Conservation (phyloP, 2,329 filamentous ascomycete species). For the Aaosphaeria pasadenensis region DNA sequence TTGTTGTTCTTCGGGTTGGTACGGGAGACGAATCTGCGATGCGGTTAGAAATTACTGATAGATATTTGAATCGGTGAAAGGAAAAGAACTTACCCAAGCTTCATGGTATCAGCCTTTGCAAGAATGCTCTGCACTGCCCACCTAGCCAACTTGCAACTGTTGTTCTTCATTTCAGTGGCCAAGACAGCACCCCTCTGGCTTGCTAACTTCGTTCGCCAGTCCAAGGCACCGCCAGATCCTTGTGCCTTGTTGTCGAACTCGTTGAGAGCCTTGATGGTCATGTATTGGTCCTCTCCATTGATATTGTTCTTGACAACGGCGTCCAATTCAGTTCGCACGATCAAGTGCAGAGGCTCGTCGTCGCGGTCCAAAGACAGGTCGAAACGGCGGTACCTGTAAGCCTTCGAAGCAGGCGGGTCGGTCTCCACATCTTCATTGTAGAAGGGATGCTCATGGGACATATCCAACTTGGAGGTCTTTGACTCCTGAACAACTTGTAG, state of each 20-base stretch:
- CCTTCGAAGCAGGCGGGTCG: conserved; percentile 91
- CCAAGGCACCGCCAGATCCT: conserved; percentile 87
- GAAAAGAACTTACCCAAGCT: conserved; percentile 71
- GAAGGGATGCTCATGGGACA: conserved; percentile 92
- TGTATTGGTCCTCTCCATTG: conserved; percentile 83
- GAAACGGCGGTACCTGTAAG: conserved; percentile 97
- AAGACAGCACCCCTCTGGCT: conserved; percentile 95
- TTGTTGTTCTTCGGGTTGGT: conserved; percentile 88
- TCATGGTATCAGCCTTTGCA: conserved; percentile 97
- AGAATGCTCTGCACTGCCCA: conserved; percentile 98
- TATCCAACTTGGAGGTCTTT: conserved; percentile 73
- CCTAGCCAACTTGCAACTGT: conserved; percentile 95
- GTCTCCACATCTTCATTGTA: conserved; percentile 93
- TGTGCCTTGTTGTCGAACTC: conserved; percentile 99
- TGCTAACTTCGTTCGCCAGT: conserved; percentile 94
- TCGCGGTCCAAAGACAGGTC: conserved; percentile 88
- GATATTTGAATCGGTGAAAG: conserved; percentile 1
- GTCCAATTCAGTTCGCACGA: conserved; percentile 93
- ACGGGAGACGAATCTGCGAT: conserved; percentile 83
- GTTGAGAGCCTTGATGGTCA: conserved; percentile 95
- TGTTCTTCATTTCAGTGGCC: conserved; percentile 99
- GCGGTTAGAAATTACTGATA: conserved; percentile 16
- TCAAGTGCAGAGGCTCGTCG: conserved; percentile 86
- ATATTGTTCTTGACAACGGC: conserved; percentile 94
- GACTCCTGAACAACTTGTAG: conserved; percentile 91